phyloP scores from a whole-genome alignment of 352 stramenopile species.

The Phytophthora nicotianae region DNA sequence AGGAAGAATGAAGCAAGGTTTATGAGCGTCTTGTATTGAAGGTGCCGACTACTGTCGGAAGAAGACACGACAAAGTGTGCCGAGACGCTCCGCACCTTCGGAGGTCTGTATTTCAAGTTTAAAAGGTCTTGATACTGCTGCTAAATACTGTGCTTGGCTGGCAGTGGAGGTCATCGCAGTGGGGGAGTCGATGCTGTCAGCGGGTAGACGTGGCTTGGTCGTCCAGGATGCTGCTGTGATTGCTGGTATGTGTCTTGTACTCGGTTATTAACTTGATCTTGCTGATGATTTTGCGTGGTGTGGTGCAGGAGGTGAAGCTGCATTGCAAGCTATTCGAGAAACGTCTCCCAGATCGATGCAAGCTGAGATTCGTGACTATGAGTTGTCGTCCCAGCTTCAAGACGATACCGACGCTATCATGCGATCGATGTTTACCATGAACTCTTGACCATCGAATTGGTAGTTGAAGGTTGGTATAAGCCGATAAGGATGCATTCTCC shows the following conservation, averaged over 20 bases:
- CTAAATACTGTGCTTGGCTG: neutral
- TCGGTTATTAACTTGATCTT: neutral
- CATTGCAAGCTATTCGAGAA: slow-evolving; percentile 30
- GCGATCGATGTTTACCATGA: slow-evolving; percentile 34
- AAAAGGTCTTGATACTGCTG: neutral
- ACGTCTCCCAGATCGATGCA: slow-evolving; percentile 17
- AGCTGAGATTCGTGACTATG: slow-evolving; percentile 31
- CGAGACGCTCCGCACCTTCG: slow-evolving; percentile 35
- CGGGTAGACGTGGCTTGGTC: neutral
- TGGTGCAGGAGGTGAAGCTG: slow-evolving; percentile 30
- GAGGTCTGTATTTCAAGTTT: slow-evolving; percentile 24
- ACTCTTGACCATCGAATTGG: slow-evolving; percentile 7
- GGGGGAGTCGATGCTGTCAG: slow-evolving; percentile 29
- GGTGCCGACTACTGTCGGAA: slow-evolving; percentile 35
- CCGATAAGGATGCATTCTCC: slow-evolving; percentile 8
- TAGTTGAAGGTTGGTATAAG: neutral
- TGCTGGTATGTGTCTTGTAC: slow-evolving; percentile 20
- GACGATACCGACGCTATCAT: slow-evolving; percentile 36
- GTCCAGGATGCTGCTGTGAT: slow-evolving; percentile 15
- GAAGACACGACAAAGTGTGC: slow-evolving; percentile 33
- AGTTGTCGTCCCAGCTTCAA: slow-evolving; percentile 30
- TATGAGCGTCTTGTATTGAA: slow-evolving; percentile 3
- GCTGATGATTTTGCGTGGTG: neutral
- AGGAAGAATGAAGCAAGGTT: neutral
- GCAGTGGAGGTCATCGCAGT: slow-evolving; percentile 43